Evolutionary conservation across 139 green algal species (phyloP).

Genomic region (Chara braunii): DNA sequence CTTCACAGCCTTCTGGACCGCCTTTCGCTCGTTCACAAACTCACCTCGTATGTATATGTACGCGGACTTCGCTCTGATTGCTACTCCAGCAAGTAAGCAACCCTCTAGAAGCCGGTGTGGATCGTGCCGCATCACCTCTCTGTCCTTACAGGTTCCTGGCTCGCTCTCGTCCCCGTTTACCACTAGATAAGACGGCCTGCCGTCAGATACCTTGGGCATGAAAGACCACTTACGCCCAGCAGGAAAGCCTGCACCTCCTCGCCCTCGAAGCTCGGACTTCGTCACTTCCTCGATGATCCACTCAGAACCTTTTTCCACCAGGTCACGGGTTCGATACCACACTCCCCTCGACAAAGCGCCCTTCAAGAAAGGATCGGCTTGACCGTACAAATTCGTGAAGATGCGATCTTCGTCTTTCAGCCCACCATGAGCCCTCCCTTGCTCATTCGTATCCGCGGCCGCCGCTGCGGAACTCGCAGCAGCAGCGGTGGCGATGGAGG

Average conservation of each 20-base stretch:
- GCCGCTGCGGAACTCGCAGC: no score
- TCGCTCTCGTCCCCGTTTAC: not conserved
- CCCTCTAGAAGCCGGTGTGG: not conserved
- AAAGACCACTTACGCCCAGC: not conserved
- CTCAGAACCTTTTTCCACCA: not conserved
- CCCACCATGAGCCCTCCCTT: no score
- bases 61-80: not conserved
- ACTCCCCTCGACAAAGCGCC: not conserved
- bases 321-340: not conserved
- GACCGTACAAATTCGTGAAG: not conserved
- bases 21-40: not conserved
- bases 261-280: not conserved
- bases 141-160: not conserved
- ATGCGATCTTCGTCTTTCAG: not conserved
- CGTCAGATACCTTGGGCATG: not conserved
- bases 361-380: not conserved
- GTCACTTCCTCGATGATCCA: not conserved
- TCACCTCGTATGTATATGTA: constrained; percentile 2
- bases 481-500: no score
- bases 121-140: not conserved
- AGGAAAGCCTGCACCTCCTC: not conserved
- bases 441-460: no score
- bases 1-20: not conserved
- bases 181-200: not conserved
- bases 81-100: not conserved